Evolutionary conservation across 164 flowering plant genomes (phyloP).

Genomic region (Liquidambar formosana): DNA sequence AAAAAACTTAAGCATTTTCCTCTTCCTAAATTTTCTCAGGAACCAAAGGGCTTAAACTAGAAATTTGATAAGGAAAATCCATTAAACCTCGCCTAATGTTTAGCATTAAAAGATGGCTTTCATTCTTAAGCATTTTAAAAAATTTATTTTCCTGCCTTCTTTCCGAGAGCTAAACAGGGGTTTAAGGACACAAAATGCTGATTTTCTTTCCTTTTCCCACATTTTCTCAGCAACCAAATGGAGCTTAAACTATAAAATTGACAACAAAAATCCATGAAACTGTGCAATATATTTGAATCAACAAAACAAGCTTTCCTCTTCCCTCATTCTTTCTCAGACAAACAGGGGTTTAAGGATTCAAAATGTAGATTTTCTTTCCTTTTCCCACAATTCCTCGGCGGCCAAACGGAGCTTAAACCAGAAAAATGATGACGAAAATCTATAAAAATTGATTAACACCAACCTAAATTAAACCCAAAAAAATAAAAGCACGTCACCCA

Average conservation of each 20-base stretch:
- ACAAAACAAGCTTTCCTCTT: neutral
- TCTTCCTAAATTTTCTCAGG: too few species aligned
- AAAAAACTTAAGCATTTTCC: too few species aligned
- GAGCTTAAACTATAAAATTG: neutral
- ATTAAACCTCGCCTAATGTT: too few species aligned
- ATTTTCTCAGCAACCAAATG: conserved; percentile 6
- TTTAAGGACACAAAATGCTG: neutral
- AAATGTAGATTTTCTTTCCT: neutral
- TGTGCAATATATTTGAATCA: neutral
- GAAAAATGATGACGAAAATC: neutral
- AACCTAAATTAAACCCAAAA: neutral
- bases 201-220: conserved; percentile 2
- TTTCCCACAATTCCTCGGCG: neutral
- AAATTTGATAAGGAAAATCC: too few species aligned
- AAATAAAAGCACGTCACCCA: neutral
- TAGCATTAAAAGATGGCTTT: too few species aligned
- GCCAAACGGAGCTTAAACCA: neutral
- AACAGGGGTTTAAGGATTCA: neutral
- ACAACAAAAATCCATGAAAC: neutral
- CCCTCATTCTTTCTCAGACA: too few species aligned
- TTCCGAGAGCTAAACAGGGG: too few species aligned
- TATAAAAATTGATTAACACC: too few species aligned
- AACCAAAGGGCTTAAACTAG: too few species aligned
- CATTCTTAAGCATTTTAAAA: too few species aligned
- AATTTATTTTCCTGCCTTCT: too few species aligned